Percentiles rank a stretch among this genome's conserved stretches.
phyloP scores from a whole-genome alignment of 352 stramenopile genomes.

The Phytopythium chamaehyphon region DNA sequence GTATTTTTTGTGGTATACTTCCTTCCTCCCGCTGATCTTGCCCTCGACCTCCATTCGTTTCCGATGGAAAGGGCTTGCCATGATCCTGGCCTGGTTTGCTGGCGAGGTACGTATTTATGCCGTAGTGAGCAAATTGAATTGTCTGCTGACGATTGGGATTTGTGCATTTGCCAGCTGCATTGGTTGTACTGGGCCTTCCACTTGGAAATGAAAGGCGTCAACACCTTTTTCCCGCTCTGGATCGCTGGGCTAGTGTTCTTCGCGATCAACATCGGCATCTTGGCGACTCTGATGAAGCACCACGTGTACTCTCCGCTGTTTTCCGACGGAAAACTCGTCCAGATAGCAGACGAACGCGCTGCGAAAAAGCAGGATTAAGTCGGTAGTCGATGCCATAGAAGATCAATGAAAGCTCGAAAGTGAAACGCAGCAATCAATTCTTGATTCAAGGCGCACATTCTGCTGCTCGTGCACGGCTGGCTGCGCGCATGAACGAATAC shows the following conservation, averaged over 20 bases:
- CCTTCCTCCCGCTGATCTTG: slow-evolving; percentile 86
- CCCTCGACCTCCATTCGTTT: slow-evolving; percentile 58
- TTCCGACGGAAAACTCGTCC: slow-evolving; percentile 30
- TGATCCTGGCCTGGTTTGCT: slow-evolving; percentile 72
- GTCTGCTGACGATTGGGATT: not conserved
- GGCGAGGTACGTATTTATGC: slow-evolving; percentile 57
- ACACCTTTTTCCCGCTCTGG: slow-evolving; percentile 90
- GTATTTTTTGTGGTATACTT: slow-evolving; percentile 99
- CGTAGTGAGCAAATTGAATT: not conserved
- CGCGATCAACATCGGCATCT: slow-evolving; percentile 74
- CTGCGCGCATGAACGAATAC: not conserved
- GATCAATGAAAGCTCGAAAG: too few species aligned
- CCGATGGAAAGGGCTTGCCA: slow-evolving; percentile 54
- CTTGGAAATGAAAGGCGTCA: slow-evolving; percentile 88
- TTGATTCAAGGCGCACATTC: too few species aligned
- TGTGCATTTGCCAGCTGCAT: slow-evolving; percentile 39
- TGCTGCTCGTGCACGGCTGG: too few species aligned
- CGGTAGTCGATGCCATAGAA: not conserved
- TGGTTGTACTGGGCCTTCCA: slow-evolving; percentile 90
- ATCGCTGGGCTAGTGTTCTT: slow-evolving; percentile 88
- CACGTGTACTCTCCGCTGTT: slow-evolving; percentile 69
- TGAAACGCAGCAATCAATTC: too few species aligned
- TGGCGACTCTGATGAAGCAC: slow-evolving; percentile 67
- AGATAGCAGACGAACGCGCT: slow-evolving; percentile 1
- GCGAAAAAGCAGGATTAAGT: slow-evolving; percentile 13